A percentile compares a stretch with the other conserved stretches of the same genome.
Evolutionary conservation across 2,329 filamentous ascomycete species (phyloP).

Genomic region (Cladorrhinum sp.): DNA sequence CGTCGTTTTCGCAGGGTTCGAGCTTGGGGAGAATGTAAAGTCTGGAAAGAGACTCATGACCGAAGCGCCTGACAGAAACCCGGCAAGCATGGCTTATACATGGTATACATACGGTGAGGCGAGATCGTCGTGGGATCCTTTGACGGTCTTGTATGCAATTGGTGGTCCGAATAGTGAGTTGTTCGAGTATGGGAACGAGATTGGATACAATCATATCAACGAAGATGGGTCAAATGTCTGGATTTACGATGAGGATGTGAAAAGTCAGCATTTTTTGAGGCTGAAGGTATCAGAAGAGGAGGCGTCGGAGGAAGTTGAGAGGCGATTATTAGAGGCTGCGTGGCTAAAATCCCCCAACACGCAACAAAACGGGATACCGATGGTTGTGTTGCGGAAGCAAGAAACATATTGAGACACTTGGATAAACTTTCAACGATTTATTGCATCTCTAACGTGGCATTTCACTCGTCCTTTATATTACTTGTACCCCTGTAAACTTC

Average conservation of each 20-base stretch:
- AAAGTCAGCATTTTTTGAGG: slow-evolving; percentile 41
- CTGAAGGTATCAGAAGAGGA: slow-evolving; percentile 33
- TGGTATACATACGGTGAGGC: slow-evolving; percentile 38
- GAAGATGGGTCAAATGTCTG: slow-evolving; percentile 43
- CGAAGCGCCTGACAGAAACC: slow-evolving; percentile 33
- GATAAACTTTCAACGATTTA: no score
- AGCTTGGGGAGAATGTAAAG: slow-evolving; percentile 42
- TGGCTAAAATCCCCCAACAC: not conserved
- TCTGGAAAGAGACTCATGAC: slow-evolving; percentile 38
- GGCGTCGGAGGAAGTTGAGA: slow-evolving; percentile 32
- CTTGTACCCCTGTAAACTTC: no score
- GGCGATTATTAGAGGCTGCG: slow-evolving; percentile 30
- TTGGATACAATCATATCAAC: slow-evolving; percentile 41
- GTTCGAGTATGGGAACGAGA: slow-evolving; percentile 37
- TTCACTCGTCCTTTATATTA: no score
- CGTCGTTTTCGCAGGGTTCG: slow-evolving; percentile 42
- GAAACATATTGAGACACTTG: no score
- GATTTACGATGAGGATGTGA: slow-evolving; percentile 36
- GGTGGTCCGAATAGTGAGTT: slow-evolving; percentile 33
- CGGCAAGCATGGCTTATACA: slow-evolving; percentile 38
- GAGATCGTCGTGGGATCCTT: slow-evolving; percentile 41
- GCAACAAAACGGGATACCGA: not conserved
- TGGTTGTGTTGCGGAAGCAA: not conserved
- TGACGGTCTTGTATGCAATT: slow-evolving; percentile 41
- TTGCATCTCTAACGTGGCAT: no score